phyloP scores from a whole-genome alignment of 2,329 filamentous ascomycete species.

The Fusarium sp. region DNA sequence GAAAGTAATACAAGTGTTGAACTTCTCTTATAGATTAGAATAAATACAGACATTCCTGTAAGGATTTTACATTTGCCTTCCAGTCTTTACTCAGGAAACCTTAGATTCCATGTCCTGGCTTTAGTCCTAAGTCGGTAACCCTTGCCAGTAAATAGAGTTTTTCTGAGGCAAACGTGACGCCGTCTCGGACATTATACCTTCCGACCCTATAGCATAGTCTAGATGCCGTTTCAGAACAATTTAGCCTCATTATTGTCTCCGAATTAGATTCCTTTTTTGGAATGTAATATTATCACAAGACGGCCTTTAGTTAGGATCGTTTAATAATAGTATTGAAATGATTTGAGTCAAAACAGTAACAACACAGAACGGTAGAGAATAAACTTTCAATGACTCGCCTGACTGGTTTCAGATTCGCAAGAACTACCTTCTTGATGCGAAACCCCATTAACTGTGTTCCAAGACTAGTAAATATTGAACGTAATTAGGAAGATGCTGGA shows the following conservation, averaged over 20 bases:
- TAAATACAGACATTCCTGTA: no score
- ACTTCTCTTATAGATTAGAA: no score
- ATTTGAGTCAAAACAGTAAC: no score
- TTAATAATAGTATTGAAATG: fast-evolving
- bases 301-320: neutral
- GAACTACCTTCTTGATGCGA: fast-evolving
- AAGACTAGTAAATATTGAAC: fast-evolving
- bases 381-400: no score
- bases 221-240: neutral
- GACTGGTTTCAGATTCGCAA: neutral
- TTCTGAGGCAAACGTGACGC: neutral
- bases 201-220: neutral
- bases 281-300: fast-evolving
- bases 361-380: no score
- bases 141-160: neutral
- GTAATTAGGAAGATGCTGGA: fast-evolving
- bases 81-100: no score
- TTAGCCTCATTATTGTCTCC: neutral
- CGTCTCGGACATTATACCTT: neutral
- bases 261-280: fast-evolving
- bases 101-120: no score
- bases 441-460: fast-evolving
- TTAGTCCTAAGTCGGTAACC: no score
- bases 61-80: no score
- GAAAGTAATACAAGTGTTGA: fast-evolving